Evolutionary conservation across 805 yeast species (phyloP), one percentile per base, ranked within the genome.

Genomic region (Cyberlindnera euphorbiae): DNA sequence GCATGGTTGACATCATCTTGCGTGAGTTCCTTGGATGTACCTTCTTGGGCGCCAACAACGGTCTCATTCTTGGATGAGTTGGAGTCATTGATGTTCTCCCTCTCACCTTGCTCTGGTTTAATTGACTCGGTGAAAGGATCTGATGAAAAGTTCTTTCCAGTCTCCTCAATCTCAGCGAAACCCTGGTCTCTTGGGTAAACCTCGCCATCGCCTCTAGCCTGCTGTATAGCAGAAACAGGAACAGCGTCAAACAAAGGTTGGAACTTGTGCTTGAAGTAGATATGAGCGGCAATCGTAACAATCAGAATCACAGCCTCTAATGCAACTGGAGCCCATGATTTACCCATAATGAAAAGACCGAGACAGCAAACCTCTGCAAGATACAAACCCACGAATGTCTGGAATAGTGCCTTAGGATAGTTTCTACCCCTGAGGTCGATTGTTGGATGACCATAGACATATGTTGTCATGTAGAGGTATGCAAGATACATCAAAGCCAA

Each of bases 241-340:
- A 84, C 86, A 28, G 70, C 61, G 35, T 83, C 87, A 36, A 77
- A 63, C 40, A 82, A 56, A 23, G 86, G 80, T 32, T 76, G 69
- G 58, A 81, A 82, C 43, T 58, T 71, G 58, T 69, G 58, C 53
- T 75, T 77, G 52, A 75, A 64, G 56, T 68, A 79, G 21, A 82
- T 41, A 53, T 82, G 90, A 21, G 72, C 63, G 15, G 60, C 56
- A 19, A 74, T 79, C 11, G 90, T 80, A 29, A 63, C 73, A n/a
- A 56, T 75, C 12, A 81, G 47, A 42, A 71, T 59, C n/a, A 77
- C 68, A 37, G 66, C 81, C 58, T 82, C 89, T 38, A 84, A 63
- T 3, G 67, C 93, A 45, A 82, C 76, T 49, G 81, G 76, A 16
- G 82, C 86, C 90, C 90, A 84, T 46, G 81, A 69, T 64, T 84